Conservation (phyloP, 2,329 filamentous ascomycete species). For the Diaporthe vaccinii region DNA sequence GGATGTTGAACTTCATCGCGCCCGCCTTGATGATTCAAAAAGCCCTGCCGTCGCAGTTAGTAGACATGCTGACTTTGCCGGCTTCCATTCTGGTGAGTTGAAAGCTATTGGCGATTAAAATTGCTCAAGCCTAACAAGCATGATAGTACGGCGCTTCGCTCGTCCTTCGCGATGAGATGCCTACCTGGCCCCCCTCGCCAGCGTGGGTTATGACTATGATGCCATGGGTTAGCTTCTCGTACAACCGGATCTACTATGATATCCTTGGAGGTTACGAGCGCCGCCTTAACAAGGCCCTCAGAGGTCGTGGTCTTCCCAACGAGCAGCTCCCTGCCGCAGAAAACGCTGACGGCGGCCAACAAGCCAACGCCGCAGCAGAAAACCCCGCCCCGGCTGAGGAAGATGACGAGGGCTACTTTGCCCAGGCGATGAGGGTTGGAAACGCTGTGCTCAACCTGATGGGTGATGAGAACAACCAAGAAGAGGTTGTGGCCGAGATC, state of each 20-base stretch:
- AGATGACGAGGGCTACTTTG: slow-evolving; percentile 45
- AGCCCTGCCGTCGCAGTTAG: slow-evolving; percentile 56
- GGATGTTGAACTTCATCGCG: slow-evolving; percentile 59
- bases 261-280: slow-evolving; percentile 62
- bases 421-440: slow-evolving; percentile 43
- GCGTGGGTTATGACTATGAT: slow-evolving; percentile 64
- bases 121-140: slow-evolving; percentile 28
- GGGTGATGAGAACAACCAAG: slow-evolving; percentile 52
- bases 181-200: slow-evolving; percentile 68
- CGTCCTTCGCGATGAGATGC: slow-evolving; percentile 59
- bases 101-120: not conserved
- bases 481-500: slow-evolving; percentile 44
- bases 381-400: slow-evolving; percentile 40
- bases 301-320: slow-evolving; percentile 49
- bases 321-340: slow-evolving; percentile 41
- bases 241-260: slow-evolving; percentile 60
- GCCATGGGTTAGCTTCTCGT: slow-evolving; percentile 58
- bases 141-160: slow-evolving; percentile 63
- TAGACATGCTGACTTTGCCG: slow-evolving; percentile 58
- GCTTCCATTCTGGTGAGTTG: slow-evolving; percentile 56
- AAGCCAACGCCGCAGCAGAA: slow-evolving; percentile 34
- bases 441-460: slow-evolving; percentile 45
- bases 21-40: slow-evolving; percentile 61
- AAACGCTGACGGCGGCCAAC: slow-evolving; percentile 34
- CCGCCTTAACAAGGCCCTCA: slow-evolving; percentile 61